These are phyloP conservation scores for Phytophthora agathidicida DNA, from an alignment of 352 stramenopile genomes.

Conservation along the genomic window DNA sequence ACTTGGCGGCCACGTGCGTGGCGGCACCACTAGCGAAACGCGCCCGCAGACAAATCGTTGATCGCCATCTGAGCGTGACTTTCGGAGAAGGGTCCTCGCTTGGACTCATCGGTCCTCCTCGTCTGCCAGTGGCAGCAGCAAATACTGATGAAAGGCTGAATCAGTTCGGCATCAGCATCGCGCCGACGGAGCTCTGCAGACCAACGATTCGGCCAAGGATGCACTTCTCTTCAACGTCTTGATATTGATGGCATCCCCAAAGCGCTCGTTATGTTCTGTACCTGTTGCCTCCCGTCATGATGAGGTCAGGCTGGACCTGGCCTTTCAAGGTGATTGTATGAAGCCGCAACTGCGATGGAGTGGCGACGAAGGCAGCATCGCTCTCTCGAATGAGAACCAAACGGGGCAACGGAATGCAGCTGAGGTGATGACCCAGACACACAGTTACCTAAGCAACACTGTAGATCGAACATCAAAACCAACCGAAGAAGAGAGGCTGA, in stretches of 20 bases:
- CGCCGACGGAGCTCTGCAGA: constrained; percentile 2
- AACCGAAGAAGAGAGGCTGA: too few species aligned
- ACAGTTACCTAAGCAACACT: too few species aligned
- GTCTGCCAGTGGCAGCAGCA: constrained; percentile 1
- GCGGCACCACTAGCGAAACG: constrained; percentile 20
- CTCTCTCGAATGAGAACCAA: too few species aligned
- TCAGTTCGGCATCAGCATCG: constrained; percentile 3
- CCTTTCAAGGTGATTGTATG: too few species aligned
- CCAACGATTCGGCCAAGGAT: constrained; percentile 5
- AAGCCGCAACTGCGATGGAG: neutral
- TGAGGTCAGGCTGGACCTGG: too few species aligned
- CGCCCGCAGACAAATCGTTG: constrained; percentile 8
- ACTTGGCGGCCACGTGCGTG: neutral
- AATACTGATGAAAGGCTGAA: too few species aligned
- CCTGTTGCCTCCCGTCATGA: too few species aligned
- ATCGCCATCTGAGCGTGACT: constrained; percentile 1
- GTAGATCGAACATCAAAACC: too few species aligned
- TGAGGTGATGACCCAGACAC: too few species aligned
- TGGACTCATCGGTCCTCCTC: constrained; percentile 3
- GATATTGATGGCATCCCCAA: too few species aligned
- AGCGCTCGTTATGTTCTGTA: too few species aligned
- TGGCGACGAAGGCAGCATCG: neutral
- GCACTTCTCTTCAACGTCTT: neutral
- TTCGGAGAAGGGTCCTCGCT: constrained; percentile 6
- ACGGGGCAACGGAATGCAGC: too few species aligned